Conservation (phyloP, 352 stramenopile genomes). For the Elongisporangium prolatum region DNA sequence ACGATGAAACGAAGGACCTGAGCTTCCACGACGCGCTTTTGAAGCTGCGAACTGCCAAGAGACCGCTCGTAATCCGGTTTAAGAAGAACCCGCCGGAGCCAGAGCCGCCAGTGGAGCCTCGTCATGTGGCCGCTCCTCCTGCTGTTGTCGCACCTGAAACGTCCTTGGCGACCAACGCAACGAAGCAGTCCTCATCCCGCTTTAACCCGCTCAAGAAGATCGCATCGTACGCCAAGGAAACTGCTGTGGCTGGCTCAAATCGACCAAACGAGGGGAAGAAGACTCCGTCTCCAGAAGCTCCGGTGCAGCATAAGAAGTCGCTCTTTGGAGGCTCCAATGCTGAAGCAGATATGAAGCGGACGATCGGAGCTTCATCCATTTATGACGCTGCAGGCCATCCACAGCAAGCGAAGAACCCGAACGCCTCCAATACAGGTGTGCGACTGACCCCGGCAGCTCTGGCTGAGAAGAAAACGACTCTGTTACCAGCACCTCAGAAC, state of each 20-base stretch:
- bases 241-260: constrained; percentile 3
- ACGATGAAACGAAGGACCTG: constrained; percentile 63
- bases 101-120: constrained; percentile 4
- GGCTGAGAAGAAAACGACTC: background rate
- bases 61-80: constrained; percentile 80
- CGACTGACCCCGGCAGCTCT: background rate
- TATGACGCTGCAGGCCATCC: background rate
- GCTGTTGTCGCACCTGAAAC: constrained; percentile 2
- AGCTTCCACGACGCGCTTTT: constrained; percentile 82
- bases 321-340: constrained; percentile 4
- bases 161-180: constrained; percentile 17
- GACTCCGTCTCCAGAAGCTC: background rate
- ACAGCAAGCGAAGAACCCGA: background rate
- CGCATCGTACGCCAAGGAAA: constrained; percentile 42
- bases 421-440: background rate
- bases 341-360: background rate
- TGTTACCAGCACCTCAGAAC: background rate
- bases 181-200: constrained; percentile 13
- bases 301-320: constrained; percentile 7
- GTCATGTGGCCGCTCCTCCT: constrained; percentile 7
- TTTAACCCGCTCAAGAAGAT: constrained; percentile 71
- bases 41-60: constrained; percentile 78
- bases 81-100: constrained; percentile 60
- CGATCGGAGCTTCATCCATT: background rate
- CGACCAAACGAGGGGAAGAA: constrained; percentile 4